phyloP scores from a whole-genome alignment of 192 early-diverging fungal species.

The Bifiguratus adelaidae region DNA sequence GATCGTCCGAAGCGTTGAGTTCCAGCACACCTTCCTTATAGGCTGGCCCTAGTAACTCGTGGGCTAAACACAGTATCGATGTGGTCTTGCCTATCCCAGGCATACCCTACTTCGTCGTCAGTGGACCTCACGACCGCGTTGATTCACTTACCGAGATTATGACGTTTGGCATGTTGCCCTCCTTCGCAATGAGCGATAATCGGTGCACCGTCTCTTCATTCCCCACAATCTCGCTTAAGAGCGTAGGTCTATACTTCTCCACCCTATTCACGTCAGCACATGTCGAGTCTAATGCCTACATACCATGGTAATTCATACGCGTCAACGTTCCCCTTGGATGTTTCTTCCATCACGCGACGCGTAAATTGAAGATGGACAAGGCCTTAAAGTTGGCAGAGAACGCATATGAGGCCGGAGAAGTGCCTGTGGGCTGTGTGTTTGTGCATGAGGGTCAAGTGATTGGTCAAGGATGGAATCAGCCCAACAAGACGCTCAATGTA shows the following conservation, averaged over 20 bases:
- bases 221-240: slow-evolving; percentile 86
- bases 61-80: slow-evolving; percentile 85
- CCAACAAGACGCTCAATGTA: slow-evolving; percentile 84
- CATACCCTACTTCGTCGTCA: slow-evolving; percentile 44
- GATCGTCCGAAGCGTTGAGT: slow-evolving; percentile 98
- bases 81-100: slow-evolving; percentile 99
- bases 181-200: slow-evolving; percentile 72
- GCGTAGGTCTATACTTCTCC: slow-evolving; percentile 87
- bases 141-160: slow-evolving; percentile 62
- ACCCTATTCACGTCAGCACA: slow-evolving; percentile 43
- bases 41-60: slow-evolving; percentile 72
- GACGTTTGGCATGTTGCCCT: slow-evolving; percentile 95
- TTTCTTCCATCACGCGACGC: too few species aligned
- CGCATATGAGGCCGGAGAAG: slow-evolving; percentile 72
- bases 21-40: slow-evolving; percentile 94
- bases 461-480: slow-evolving; percentile 76
- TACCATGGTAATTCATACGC: slow-evolving; percentile 43
- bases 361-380: too few species aligned
- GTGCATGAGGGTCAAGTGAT: slow-evolving; percentile 59
- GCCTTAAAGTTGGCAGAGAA: slow-evolving; percentile 55
- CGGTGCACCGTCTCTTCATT: slow-evolving; percentile 87
- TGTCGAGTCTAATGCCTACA: not conserved
- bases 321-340: slow-evolving; percentile 36
- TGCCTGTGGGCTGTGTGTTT: slow-evolving; percentile 95
- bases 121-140: too few species aligned